Conservation (phyloP, 441 rosid genomes). For the Hura crepitans region DNA sequence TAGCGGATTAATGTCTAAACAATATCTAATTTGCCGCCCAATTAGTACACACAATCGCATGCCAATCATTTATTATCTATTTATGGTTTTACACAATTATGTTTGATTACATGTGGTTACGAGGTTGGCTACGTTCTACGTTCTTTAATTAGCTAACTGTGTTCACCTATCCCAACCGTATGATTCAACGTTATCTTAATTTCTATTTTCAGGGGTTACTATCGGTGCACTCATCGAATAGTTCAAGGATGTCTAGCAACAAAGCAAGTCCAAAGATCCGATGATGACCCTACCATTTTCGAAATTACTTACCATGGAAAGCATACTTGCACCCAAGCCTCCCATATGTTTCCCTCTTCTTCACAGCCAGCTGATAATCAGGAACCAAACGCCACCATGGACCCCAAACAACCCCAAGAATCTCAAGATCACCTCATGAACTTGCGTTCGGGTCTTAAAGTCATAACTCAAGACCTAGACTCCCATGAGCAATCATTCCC, state of each 20-base stretch:
- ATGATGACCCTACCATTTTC: slow-evolving; percentile 51
- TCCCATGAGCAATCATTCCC: slow-evolving; percentile 25
- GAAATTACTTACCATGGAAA: slow-evolving; percentile 70
- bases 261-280: slow-evolving; percentile 77
- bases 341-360: slow-evolving; percentile 18
- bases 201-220: slow-evolving; percentile 80
- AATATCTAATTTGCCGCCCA: too few relatives aligned
- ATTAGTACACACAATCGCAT: too few relatives aligned
- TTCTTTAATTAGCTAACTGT: too few relatives aligned
- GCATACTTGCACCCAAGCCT: slow-evolving; percentile 62
- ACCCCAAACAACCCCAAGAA: slow-evolving; percentile 4
- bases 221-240: slow-evolving; percentile 63
- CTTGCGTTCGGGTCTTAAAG: slow-evolving; percentile 29
- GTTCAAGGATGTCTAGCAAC: slow-evolving; percentile 77
- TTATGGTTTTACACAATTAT: too few relatives aligned
- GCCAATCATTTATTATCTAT: too few relatives aligned
- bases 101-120: too few relatives aligned
- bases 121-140: too few relatives aligned
- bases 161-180: too few relatives aligned
- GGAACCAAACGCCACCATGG: slow-evolving; percentile 17
- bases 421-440: slow-evolving; percentile 25
- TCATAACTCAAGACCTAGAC: slow-evolving; percentile 36
- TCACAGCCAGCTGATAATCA: slow-evolving; percentile 24
- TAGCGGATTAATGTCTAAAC: too few relatives aligned
- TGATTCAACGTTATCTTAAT: too few relatives aligned